These are phyloP conservation scores for Neospermospora avenae DNA, from an alignment of 2,329 filamentous ascomycete genomes.

Conservation along the genomic window DNA sequence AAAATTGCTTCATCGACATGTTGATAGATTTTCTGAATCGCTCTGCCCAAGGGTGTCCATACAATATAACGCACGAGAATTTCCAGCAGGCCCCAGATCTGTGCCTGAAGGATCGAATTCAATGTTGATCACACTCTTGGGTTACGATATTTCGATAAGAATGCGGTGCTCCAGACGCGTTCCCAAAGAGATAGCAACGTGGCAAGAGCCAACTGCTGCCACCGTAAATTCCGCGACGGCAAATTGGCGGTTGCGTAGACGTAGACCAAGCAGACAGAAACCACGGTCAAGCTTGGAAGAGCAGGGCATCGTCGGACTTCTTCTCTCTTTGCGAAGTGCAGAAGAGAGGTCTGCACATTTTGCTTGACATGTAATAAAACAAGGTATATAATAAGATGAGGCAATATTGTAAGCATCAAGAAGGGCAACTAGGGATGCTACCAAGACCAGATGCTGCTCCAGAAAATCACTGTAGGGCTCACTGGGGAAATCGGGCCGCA, in stretches of 20 bases:
- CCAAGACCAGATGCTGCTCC: neutral
- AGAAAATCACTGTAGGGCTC: neutral
- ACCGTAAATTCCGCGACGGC: neutral
- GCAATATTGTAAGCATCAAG: neutral
- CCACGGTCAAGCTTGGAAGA: neutral
- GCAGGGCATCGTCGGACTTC: neutral
- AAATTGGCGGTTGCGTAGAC: neutral
- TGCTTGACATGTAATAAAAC: neutral
- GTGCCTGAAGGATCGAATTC: neutral
- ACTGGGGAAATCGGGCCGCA: neutral
- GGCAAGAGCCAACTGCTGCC: neutral
- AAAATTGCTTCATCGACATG: neutral
- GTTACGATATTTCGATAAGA: neutral
- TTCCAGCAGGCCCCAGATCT: neutral
- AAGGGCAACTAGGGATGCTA: neutral
- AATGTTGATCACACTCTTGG: neutral
- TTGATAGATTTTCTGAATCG: neutral
- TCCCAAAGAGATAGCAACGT: neutral
- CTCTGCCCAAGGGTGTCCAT: neutral
- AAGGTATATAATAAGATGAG: neutral
- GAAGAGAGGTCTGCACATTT: neutral
- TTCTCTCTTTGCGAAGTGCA: neutral
- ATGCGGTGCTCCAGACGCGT: neutral
- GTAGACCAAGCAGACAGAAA: neutral
- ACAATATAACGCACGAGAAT: neutral